Evolutionary conservation across 1,284 basidiomycete species (phyloP).

Genomic region (Rhodotorula sp.): DNA sequence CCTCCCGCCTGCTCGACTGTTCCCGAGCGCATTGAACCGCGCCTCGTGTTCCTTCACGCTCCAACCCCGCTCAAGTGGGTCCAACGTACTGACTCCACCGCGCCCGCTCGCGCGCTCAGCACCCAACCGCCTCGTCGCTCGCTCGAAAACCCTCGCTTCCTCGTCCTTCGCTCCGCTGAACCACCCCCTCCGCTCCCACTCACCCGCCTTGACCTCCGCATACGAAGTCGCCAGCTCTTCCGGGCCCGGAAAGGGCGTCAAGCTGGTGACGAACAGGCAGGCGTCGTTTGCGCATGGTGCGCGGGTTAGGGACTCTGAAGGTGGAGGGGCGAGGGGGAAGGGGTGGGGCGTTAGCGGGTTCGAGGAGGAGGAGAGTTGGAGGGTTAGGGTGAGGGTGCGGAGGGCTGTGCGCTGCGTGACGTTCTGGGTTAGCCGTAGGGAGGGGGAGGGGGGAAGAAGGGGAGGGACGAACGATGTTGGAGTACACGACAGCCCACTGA

Average conservation of each 20-base stretch:
- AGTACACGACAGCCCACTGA: conserved; percentile 26
- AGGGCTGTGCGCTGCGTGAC: conserved; percentile 29
- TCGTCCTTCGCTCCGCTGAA: background rate
- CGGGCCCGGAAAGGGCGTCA: conserved; percentile 37
- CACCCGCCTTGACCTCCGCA: background rate
- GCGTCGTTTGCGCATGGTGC: conserved; percentile 40
- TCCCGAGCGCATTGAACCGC: conserved; percentile 23
- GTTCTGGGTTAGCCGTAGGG: background rate
- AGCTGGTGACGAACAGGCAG: conserved; percentile 41
- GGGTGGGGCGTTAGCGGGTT: conserved; percentile 27
- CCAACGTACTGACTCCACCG: background rate
- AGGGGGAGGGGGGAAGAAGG: too few species aligned
- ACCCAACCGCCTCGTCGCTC: background rate
- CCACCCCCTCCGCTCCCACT: background rate
- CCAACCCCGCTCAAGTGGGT: conserved; percentile 7
- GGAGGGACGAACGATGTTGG: conserved; percentile 18
- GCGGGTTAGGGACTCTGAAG: conserved; percentile 29
- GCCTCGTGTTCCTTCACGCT: conserved; percentile 27
- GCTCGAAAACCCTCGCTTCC: background rate
- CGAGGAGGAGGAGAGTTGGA: conserved; percentile 26
- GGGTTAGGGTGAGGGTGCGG: conserved; percentile 29
- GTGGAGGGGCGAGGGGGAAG: conserved; percentile 36
- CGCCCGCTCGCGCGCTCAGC: background rate
- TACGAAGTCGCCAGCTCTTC: conserved; percentile 13
- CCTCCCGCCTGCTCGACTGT: conserved; percentile 5